Evolutionary conservation across 2,329 filamentous ascomycete species (phyloP).

Genomic region (Fusarium anguioides): DNA sequence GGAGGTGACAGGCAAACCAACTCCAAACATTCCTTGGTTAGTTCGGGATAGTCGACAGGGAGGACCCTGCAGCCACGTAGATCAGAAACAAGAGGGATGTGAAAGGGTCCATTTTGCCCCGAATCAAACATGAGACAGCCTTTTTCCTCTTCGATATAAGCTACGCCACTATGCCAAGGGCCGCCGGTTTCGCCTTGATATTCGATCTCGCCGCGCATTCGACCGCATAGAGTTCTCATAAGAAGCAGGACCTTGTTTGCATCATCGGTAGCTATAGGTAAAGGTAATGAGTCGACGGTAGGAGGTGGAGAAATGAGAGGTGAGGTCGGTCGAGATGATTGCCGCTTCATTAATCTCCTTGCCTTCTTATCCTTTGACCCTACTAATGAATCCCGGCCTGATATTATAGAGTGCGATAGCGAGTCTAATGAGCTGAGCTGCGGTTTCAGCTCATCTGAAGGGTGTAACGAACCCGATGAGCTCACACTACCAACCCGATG

Average conservation of each 20-base stretch:
- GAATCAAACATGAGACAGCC: slow-evolving; percentile 81
- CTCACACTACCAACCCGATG: slow-evolving; percentile 78
- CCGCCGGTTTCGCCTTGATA: slow-evolving; percentile 72
- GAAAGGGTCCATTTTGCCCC: slow-evolving; percentile 72
- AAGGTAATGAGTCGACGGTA: slow-evolving; percentile 68
- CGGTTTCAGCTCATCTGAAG: slow-evolving; percentile 61
- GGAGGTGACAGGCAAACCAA: slow-evolving; percentile 64
- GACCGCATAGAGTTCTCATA: slow-evolving; percentile 81
- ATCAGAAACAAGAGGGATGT: slow-evolving; percentile 76
- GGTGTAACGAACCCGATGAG: slow-evolving; percentile 66
- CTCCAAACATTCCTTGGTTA: slow-evolving; percentile 63
- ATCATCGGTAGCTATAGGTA: slow-evolving; percentile 72
- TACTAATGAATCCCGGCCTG: slow-evolving; percentile 51
- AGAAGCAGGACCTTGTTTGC: slow-evolving; percentile 77
- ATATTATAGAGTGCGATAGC: slow-evolving; percentile 55
- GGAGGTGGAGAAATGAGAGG: slow-evolving; percentile 65
- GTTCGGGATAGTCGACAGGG: slow-evolving; percentile 61
- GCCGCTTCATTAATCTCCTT: slow-evolving; percentile 66
- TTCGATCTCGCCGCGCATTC: slow-evolving; percentile 82
- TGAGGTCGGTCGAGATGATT: slow-evolving; percentile 67
- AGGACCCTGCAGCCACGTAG: slow-evolving; percentile 78
- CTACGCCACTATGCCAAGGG: slow-evolving; percentile 77
- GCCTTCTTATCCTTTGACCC: slow-evolving; percentile 56
- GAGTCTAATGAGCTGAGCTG: slow-evolving; percentile 55
- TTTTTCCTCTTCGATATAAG: slow-evolving; percentile 80